phyloP scores from a whole-genome alignment of 768 basidiomycete genomes.

The Boletus rubropictus region DNA sequence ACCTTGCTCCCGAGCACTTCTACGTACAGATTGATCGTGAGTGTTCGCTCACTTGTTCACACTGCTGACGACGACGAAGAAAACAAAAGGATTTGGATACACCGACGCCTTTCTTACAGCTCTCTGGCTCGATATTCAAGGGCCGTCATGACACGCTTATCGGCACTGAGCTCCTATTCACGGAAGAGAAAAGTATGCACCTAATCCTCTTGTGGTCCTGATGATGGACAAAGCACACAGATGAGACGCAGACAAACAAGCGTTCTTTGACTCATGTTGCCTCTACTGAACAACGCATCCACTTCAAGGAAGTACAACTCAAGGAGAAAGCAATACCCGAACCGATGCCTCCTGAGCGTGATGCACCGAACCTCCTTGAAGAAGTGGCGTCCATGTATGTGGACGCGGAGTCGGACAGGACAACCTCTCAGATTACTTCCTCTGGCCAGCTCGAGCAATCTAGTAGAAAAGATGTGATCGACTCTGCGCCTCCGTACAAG shows the following conservation, averaged over 20 bases:
- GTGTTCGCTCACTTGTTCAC: constrained; percentile 17
- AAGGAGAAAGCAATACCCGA: constrained; percentile 34
- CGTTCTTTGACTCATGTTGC: constrained; percentile 50
- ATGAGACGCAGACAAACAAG: constrained; percentile 43
- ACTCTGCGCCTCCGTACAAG: constrained; percentile 7
- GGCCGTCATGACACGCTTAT: constrained; percentile 63
- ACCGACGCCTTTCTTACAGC: constrained; percentile 68
- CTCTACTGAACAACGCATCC: constrained; percentile 62
- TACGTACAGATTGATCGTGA: constrained; percentile 68
- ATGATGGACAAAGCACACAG: constrained; percentile 22
- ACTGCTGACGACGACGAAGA: background rate
- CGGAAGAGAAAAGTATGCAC: constrained; percentile 58
- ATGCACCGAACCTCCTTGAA: constrained; percentile 11
- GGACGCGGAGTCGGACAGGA: constrained; percentile 10
- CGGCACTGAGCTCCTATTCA: constrained; percentile 73
- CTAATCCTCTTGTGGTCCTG: background rate
- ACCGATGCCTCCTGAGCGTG: constrained; percentile 3
- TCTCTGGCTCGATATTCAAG: constrained; percentile 69
- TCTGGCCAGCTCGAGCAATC: constrained; percentile 2
- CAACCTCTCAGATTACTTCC: background rate
- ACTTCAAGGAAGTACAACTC: constrained; percentile 68
- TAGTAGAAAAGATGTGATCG: background rate
- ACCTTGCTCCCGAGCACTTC: constrained; percentile 68
- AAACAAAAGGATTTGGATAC: constrained; percentile 64
- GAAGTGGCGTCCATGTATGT: constrained; percentile 18